Base-by-base conservation (phyloP, 164 flowering plant species). In the Pachysandra terminalis region DNA sequence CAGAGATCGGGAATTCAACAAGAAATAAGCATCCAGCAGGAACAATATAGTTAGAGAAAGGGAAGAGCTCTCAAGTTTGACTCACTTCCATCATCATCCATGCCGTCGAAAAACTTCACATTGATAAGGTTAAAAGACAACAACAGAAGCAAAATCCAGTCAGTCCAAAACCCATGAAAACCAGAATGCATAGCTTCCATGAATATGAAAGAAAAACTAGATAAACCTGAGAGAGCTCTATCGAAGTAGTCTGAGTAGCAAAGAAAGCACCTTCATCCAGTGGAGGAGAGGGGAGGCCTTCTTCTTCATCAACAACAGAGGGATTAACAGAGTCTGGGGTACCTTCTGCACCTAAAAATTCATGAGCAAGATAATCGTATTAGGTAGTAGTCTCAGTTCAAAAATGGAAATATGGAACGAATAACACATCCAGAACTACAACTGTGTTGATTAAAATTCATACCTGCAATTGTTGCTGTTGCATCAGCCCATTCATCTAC, bases 1-100 rank as follows among this genome's bases (percentile, higher is more conserved):
- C 55, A 68, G 75, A 54, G 70, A 27, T 64, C 67, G 15, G 74
- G 78, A 81, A 77, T 72, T 67, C 65, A 56, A 67, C 56, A 80
- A 72, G 56, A 72, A 74, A 77, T 69, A 78, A 45, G 4, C 74
- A 55, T 72, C 70, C 26, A 75, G 68, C 63, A 64, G 73, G 77
- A 62, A 65, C 65, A 56, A 40, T 35, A 51, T 5, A 68, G 54
- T 32, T 3, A 32, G 57, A 25, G 22, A 59, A 70, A 56, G 27
- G 65, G 40, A 61, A 61, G 62, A 56, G 69, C 23, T 62, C 58
- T 48, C 3, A 24, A 53, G 24, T 64, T 70, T 23, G 51, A 89
- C 98, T 90, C 83, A 95, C 98, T 90, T 95, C 91, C 96, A 80
- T 86, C 87, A 76, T 90, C 97, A 78, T 95, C 97, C 91, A 95